phyloP scores from a whole-genome alignment of 2,329 filamentous ascomycete genomes.

The Fusarium devonianum region DNA sequence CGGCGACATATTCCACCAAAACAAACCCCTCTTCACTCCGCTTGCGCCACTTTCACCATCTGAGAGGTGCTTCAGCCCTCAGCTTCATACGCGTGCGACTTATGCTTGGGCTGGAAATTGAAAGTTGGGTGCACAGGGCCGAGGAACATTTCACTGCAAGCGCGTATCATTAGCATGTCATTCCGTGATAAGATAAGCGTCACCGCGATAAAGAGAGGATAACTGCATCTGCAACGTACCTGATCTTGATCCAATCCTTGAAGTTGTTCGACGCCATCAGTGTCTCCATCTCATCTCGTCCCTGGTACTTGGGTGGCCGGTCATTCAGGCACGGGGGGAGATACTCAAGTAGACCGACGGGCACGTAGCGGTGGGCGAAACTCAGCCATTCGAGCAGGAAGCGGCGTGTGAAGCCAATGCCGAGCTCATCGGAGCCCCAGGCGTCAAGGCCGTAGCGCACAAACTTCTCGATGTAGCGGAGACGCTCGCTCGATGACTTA shows the following conservation, averaged over 20 bases:
- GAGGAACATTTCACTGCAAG: slow-evolving; percentile 90
- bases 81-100: slow-evolving; percentile 87
- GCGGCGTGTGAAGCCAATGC: slow-evolving; percentile 85
- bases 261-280: slow-evolving; percentile 89
- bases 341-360: slow-evolving; percentile 85
- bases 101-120: slow-evolving; percentile 96
- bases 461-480: slow-evolving; percentile 88
- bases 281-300: slow-evolving; percentile 92
- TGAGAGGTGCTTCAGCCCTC: slow-evolving; percentile 61
- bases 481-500: slow-evolving; percentile 87
- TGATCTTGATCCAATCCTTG: slow-evolving; percentile 98
- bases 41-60: not conserved
- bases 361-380: slow-evolving; percentile 91
- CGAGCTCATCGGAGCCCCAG: slow-evolving; percentile 96
- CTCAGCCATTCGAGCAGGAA: slow-evolving; percentile 97
- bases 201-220: too few species aligned
- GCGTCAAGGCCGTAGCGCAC: slow-evolving; percentile 88
- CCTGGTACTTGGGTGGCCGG: slow-evolving; percentile 81
- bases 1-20: not conserved
- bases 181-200: not conserved
- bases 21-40: not conserved
- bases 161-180: slow-evolving; percentile 18
- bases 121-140: slow-evolving; percentile 90
- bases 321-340: slow-evolving; percentile 90
- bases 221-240: slow-evolving; percentile 61